A percentile compares a stretch with the other conserved stretches of the same genome.
phyloP scores from a whole-genome alignment of 768 basidiomycete genomes.

The Dacryopinax spathularia region DNA sequence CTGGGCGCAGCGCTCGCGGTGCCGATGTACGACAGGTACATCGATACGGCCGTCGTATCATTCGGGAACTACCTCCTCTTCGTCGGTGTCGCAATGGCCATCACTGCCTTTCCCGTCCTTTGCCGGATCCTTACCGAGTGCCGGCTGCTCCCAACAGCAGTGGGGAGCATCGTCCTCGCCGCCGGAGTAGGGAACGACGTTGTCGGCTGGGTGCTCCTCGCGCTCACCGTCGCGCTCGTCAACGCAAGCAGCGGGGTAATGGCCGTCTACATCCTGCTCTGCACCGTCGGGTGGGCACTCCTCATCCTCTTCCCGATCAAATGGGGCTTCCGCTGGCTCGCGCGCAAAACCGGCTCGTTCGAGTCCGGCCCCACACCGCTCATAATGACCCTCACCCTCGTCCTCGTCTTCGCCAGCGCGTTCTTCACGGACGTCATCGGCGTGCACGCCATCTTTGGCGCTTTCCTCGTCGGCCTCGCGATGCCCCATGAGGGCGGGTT shows the following conservation, averaged over 20 bases:
- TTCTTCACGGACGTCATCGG: constrained; percentile 84
- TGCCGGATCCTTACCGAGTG: constrained; percentile 74
- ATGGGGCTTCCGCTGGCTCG: constrained; percentile 53
- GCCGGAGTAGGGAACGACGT: constrained; percentile 81
- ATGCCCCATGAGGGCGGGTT: constrained; percentile 74
- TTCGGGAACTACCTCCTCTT: constrained; percentile 79
- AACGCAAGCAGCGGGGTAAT: constrained; percentile 60
- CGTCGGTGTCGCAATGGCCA: constrained; percentile 65
- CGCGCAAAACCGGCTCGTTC: constrained; percentile 50
- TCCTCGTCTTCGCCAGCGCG: constrained; percentile 57
- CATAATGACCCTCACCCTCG: constrained; percentile 68
- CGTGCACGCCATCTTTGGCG: constrained; percentile 67
- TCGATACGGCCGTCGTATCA: constrained; percentile 37
- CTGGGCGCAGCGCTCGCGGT: constrained; percentile 62
- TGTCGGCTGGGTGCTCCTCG: constrained; percentile 71
- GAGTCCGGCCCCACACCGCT: constrained; percentile 58
- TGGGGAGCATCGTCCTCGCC: constrained; percentile 69
- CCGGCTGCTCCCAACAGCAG: constrained; percentile 66
- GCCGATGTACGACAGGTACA: constrained; percentile 59
- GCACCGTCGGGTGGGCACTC: constrained; percentile 47
- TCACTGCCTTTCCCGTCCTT: constrained; percentile 70
- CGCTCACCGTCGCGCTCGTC: constrained; percentile 69
- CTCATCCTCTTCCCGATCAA: constrained; percentile 52
- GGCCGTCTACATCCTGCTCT: constrained; percentile 68
- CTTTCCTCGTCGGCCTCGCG: constrained; percentile 65